Base-by-base conservation (phyloP, 192 early-diverging fungal species). In the Pilaira anomala region DNA sequence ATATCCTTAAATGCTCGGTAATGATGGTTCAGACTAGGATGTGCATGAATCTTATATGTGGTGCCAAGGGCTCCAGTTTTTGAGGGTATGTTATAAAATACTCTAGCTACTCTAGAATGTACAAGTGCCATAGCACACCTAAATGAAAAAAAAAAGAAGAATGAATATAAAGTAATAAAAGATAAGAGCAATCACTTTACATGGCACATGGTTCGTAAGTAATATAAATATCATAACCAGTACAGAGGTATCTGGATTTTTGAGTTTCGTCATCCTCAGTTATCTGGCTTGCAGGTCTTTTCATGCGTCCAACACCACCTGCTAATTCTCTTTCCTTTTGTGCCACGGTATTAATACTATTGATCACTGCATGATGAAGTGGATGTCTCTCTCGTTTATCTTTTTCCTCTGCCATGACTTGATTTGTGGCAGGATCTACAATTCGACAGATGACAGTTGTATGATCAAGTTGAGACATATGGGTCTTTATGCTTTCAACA, bases 121-220 rank as follows among this genome's bases (percentile, higher is more conserved):
- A 97, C 85, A 29, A 97, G 68, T 1, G 89, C 93, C 95, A 97
- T 97, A 0, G 88, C 78, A 40, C 95, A 97, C 85, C 85, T 87
- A 61, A 18, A 24, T 60, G 62, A 65, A 60, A 40, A 48, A 57
- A 51, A 26, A 48, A 8, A 59, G 5, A 64, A 42, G n/a, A n/a
- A n/a, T 36, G 7, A 36, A 36, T 36, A 36, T 9, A 36, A 36
- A 9, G 33, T 9, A 36, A 36, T 36, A 36, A 36, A 9, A 9
- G 33, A 9, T 5, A 6, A 36, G 4, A 36, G 4, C 1, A 36
- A 36, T 9, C 7, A 36, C 7, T 78, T 73, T 75, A 87, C 95
- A 95, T 97, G 18, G 83, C 82, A 52, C 95, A 97, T 4, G 95
- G 95, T 62, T 97, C 93, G 41, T 85, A 81, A 12, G 83, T 80